Evolutionary conservation across 139 green algal species (phyloP).

Genomic region (Nannochloris sp.): DNA sequence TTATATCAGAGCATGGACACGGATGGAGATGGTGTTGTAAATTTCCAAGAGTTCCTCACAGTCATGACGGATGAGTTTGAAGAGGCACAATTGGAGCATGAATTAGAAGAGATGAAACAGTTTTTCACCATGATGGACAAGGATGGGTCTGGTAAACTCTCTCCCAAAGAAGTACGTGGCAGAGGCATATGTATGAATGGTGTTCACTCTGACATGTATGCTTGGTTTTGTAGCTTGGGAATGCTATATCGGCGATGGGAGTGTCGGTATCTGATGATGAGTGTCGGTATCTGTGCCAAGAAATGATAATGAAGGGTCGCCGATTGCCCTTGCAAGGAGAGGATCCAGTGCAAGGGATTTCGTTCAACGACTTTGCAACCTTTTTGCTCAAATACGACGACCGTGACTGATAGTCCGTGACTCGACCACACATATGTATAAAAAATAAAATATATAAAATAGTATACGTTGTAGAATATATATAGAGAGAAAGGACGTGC

Average conservation of each 20-base stretch:
- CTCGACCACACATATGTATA: no score
- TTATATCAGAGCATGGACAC: constrained; percentile 8
- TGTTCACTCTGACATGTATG: no score
- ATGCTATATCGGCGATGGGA: no score
- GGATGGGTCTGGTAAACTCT: constrained; percentile 3
- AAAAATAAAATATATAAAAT: no score
- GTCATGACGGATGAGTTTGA: constrained; percentile 7
- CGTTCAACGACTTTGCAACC: background rate
- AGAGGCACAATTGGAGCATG: constrained; percentile 3
- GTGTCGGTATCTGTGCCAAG: no score
- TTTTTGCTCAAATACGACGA: background rate
- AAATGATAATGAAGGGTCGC: no score
- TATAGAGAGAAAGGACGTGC: no score
- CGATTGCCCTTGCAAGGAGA: background rate
- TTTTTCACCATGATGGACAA: constrained; percentile 9
- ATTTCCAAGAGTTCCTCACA: constrained; percentile 5
- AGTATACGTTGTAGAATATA: no score
- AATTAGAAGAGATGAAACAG: constrained; percentile 2
- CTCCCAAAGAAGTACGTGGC: background rate
- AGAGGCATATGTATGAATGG: no score
- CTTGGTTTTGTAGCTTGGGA: no score
- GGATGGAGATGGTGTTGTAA: constrained; percentile 5
- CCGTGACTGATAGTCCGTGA: no score
- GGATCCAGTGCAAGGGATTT: background rate
- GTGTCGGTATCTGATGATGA: no score